Base-by-base conservation (phyloP, 129 eudicot genomes). In the Silybum marianum region DNA sequence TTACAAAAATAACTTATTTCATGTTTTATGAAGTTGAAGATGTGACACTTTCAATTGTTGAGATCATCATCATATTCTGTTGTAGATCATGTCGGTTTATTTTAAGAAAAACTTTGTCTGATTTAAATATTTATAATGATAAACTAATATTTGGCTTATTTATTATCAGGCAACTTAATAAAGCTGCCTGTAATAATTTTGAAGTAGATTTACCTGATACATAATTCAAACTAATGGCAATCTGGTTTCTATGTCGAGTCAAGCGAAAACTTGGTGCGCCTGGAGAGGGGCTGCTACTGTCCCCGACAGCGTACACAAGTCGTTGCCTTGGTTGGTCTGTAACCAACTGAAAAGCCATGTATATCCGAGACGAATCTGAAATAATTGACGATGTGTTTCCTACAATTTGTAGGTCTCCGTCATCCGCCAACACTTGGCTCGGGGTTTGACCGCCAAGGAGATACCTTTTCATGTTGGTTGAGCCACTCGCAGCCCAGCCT, bases 251-350 rank as follows among this genome's bases (percentile, higher is more conserved):
- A 68, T 94, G 98, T 73, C 83, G 75, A 6, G 85, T 36, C 81
- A 95, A 71, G 11, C 58, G 86, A 67, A 16, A 88, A 32, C 48
- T 75, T 0, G 89, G 82, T 54, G 82, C 4, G 16, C 26, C 8
- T 10, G 78, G 32, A 77, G 76, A 7, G 84, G 94, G 76, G 87
- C 48, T n/a, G 9, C 38, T 21, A 77, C 84, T 16, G 28, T 38
- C 46, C 12, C 98, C 97, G 14, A 94, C 90, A 0, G 98, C 73
- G 74, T 84, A 94, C 39, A 94, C 58, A 32, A 90, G 88, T 25
- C 63, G 86, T 5, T 23, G 75, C 21, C 66, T 79, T 10, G 97
- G 99, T 68, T 9, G 80, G 40, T 79, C 36, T 8, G 87, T 86
- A 67, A 30, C 85, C 82, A 95, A 74, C 85, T 89, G 98, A 69